Evolutionary conservation across 108 stramenopile genomes (phyloP).

Genomic region (Nitzschia sp.): DNA sequence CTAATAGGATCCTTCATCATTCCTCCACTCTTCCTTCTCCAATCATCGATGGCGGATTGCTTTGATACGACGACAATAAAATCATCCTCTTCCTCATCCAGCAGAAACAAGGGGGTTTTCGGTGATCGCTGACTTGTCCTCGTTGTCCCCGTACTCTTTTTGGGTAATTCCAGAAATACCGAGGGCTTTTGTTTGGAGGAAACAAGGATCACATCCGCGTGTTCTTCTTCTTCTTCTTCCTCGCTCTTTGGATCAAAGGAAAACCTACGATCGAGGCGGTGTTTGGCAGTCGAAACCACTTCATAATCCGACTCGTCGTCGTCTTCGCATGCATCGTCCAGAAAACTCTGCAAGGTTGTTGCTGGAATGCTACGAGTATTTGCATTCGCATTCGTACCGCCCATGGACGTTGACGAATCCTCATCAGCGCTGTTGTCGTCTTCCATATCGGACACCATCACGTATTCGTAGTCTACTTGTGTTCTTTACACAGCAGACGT

Average conservation of each 20-base stretch:
- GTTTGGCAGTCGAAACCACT: neutral
- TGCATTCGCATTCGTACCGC: too few relatives aligned
- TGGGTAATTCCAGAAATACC: neutral
- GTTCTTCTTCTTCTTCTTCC: neutral
- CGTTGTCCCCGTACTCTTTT: neutral
- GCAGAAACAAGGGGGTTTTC: too few relatives aligned
- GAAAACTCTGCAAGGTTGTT: too few relatives aligned
- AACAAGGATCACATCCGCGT: neutral
- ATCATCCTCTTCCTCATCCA: neutral
- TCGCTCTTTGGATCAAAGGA: neutral
- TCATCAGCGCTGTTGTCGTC: too few relatives aligned
- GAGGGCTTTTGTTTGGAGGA: neutral
- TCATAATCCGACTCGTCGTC: constrained; percentile 4
- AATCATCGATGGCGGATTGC: neutral
- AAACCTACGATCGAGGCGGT: neutral
- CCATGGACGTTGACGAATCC: too few relatives aligned
- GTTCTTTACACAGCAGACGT: too few relatives aligned
- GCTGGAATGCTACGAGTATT: too few relatives aligned
- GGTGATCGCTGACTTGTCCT: too few relatives aligned
- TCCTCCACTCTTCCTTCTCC: neutral
- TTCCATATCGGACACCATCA: too few relatives aligned
- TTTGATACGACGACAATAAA: neutral
- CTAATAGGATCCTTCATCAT: too few relatives aligned
- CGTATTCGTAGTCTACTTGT: too few relatives aligned
- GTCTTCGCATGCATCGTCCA: neutral